Conservation (phyloP, 345 rosid species). For the Linum trigynum region DNA sequence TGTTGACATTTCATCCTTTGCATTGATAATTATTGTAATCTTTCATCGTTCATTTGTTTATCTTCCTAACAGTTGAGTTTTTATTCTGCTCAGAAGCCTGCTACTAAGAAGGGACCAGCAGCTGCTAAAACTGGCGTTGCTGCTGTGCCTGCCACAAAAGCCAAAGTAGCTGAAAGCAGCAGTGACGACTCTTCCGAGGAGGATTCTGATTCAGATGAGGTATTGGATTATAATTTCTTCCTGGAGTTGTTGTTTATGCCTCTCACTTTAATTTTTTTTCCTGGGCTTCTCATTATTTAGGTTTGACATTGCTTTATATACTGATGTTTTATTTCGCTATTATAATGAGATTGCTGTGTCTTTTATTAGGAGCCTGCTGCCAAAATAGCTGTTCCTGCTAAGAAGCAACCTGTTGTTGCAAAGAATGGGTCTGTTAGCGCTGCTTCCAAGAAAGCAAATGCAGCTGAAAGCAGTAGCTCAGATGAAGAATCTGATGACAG, state of each 20-base stretch:
- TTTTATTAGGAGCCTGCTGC: neutral
- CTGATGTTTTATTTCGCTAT: neutral
- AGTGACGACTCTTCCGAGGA: slow-evolving; percentile 13
- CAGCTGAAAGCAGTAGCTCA: neutral
- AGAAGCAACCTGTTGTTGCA: neutral
- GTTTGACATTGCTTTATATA: neutral
- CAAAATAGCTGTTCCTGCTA: neutral
- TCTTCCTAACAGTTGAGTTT: neutral
- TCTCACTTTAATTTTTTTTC: neutral
- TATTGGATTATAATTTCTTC: neutral
- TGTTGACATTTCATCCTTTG: neutral
- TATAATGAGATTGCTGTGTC: neutral
- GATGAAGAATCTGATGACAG: slow-evolving; percentile 3
- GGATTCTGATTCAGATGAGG: slow-evolving; percentile 12
- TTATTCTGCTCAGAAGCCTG: slow-evolving; percentile 20
- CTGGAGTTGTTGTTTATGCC: neutral
- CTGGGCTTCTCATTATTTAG: neutral
- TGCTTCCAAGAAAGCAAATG: neutral
- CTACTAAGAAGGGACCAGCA: slow-evolving; percentile 15
- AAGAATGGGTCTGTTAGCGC: neutral
- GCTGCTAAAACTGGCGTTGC: slow-evolving; percentile 14
- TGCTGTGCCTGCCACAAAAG: slow-evolving; percentile 9
- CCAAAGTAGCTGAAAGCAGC: slow-evolving; percentile 9
- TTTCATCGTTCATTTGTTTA: neutral
- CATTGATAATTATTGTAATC: neutral